Evolutionary conservation across 2,329 filamentous ascomycete species (phyloP), one percentile per base, ranked within the genome.

Genomic region (Verticillium tricorpus): DNA sequence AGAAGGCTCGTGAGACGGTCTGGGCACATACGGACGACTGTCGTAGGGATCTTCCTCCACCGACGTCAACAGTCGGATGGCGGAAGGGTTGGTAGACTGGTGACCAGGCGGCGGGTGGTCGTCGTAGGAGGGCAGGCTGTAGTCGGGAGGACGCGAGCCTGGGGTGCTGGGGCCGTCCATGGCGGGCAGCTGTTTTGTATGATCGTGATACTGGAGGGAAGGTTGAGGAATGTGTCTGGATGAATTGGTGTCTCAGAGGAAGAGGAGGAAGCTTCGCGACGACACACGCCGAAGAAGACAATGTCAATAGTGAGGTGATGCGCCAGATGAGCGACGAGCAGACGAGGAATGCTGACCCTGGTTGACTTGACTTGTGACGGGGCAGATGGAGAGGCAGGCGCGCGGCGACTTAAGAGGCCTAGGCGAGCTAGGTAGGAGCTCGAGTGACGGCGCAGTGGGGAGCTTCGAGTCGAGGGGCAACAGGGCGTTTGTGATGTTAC

Each of bases 11-110:
- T 32, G 14, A 2, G 52, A 50, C 56, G 60, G 39, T 57, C 31
- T 32, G 59, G 67, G 66, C 76, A 88, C 85, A 78, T 88, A 88
- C 85, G 82, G 78, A 71, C 78, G 75, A 61, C 65, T 79, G 75
- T 76, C 77, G 68, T 54, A 75, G 64, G 35, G 81, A 75, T 59
- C 58, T 56, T 87, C 85, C 69, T 88, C 86, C 72, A 86, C 79
- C 7, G 85, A 87, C 59, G 85, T 88, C 75, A 89, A 76, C 68
- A 89, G 76, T 68, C 86, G 81, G 60, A 89, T 81, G 64, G 80
- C 83, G 37, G 85, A 80, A 55, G 79, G 74, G 69, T 82, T 82
- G 62, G 69, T 70, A 40, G 72, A 68, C 61, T 79, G 75, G 67
- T 82, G 76, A 25, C 45, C 45, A 50, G 45, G 45, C 45, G 45